These are phyloP conservation scores for Dinochytrium kinnereticum DNA, from an alignment of 371 early-diverging fungal species.

Conservation along the genomic window DNA sequence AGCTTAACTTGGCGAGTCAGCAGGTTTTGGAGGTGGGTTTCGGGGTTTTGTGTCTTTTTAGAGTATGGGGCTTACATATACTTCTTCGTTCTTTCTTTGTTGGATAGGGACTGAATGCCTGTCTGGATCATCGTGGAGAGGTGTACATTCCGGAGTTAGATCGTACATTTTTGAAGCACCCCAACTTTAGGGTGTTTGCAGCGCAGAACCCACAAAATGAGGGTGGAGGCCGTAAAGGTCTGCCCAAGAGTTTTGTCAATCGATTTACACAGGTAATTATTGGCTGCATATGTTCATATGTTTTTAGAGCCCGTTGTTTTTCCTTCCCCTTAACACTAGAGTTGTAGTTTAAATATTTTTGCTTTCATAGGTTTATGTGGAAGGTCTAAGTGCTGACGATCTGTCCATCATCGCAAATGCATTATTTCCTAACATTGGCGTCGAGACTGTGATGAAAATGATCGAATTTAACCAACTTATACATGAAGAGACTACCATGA, in stretches of 20 bases:
- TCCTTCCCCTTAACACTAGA: neutral
- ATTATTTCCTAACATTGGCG: constrained; percentile 68
- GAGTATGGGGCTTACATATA: too few species aligned
- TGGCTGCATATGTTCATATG: neutral
- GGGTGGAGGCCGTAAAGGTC: constrained; percentile 98
- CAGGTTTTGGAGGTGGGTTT: constrained; percentile 86
- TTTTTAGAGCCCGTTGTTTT: constrained; percentile 12
- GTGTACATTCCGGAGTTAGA: constrained; percentile 96
- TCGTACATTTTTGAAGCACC: constrained; percentile 77
- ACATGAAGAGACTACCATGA: constrained; percentile 83
- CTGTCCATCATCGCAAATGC: constrained; percentile 75
- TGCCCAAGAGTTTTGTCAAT: constrained; percentile 98
- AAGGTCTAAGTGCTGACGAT: constrained; percentile 78
- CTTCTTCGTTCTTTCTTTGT: too few species aligned
- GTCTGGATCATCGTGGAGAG: constrained; percentile 97
- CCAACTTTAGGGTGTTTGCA: constrained; percentile 95
- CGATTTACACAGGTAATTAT: constrained; percentile 82
- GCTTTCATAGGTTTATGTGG: constrained; percentile 75
- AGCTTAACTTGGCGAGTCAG: constrained; percentile 99
- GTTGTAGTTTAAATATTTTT: neutral
- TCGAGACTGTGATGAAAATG: constrained; percentile 65
- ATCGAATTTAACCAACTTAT: constrained; percentile 87
- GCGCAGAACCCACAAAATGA: constrained; percentile 98
- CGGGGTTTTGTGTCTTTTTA: too few species aligned
- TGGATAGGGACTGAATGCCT: constrained; percentile 97